Percentiles rank a stretch among this genome's conserved stretches.
Conservation (phyloP, 176 grass and related monocot species). For the Zoysia pacifica region DNA sequence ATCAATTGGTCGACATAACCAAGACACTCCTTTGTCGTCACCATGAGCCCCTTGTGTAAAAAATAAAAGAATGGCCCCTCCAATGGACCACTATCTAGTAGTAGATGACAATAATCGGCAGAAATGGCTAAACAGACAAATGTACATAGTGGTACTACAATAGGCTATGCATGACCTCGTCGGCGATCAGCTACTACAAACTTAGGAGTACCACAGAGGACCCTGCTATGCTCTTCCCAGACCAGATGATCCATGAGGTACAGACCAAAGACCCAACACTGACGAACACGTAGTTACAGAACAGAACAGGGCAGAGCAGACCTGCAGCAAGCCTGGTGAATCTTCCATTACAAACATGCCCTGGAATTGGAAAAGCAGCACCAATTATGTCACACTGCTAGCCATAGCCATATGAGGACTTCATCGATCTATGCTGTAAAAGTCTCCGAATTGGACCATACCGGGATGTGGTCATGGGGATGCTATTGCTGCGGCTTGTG, state of each 20-base stretch:
- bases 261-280: constrained; percentile 31
- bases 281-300: constrained; percentile 35
- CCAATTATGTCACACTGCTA: constrained; percentile 9
- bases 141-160: constrained; percentile 34
- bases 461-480: neutral
- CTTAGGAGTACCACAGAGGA: constrained; percentile 38
- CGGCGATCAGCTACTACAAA: constrained; percentile 34
- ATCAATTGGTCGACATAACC: constrained; percentile 13
- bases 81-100: constrained; percentile 34
- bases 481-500: constrained; percentile 43
- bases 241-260: constrained; percentile 42
- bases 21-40: constrained; percentile 27
- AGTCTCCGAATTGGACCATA: neutral
- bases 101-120: constrained; percentile 37
- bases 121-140: constrained; percentile 41
- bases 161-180: constrained; percentile 14
- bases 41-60: constrained; percentile 18
- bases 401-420: constrained; percentile 15
- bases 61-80: constrained; percentile 7
- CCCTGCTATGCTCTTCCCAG: neutral
- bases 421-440: constrained; percentile 31
- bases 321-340: constrained; percentile 34
- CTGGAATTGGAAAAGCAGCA: constrained; percentile 8
- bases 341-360: constrained; percentile 32
- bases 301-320: constrained; percentile 1